Base-by-base conservation (phyloP, 163 green algal genomes). In the Chlamydomonas reinhardtii region DNA sequence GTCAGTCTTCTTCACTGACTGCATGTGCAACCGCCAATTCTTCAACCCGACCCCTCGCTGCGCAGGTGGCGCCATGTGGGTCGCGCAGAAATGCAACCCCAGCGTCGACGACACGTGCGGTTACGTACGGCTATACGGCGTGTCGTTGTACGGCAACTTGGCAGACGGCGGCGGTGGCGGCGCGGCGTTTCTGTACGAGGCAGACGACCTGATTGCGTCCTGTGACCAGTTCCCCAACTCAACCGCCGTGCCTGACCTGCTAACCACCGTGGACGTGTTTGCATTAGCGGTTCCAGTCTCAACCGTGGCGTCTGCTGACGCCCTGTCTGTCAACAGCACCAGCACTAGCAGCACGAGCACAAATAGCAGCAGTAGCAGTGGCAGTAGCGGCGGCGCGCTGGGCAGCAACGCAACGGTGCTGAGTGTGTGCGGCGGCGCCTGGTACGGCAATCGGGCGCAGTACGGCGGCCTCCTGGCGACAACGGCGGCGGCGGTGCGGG, bases 151-250 rank as follows among this genome's bases (percentile, higher is more conserved):
- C 29, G 68, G 31, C 27, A 89, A 89, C 62, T 9, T 25, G 2
- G 84, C 84, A 0, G 37, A 75, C 12, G 84, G 68, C 27, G 84
- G 84, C 56, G 84, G 84, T 31, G 84, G 84, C 54, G 74, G 74
- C 19, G 84, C 32, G 12, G 54, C 81, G 0, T 85, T 54, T 25
- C 6, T 82, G 52, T 84, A 84, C 68, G 68, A 89, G 52, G 61
- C 39, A 1, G 22, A 69, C 6, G 68, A 76, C 54, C 27, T 68
- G 3, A 9, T 52, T 27, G 56, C 80, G 0, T 68, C 56, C 2
- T 86, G 80, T 37, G 59, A 69, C 43, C 59, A 20, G 6, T 56
- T 56, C 48, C 48, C 48, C 48, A 56, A 56, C 48, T 56, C 48
- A 12, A 56, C 48, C 48, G 48, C 48, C 48, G 6, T 14, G 6